Evolutionary conservation across 768 basidiomycete genomes (phyloP).

Genomic region (Tubosaeta sp.): DNA sequence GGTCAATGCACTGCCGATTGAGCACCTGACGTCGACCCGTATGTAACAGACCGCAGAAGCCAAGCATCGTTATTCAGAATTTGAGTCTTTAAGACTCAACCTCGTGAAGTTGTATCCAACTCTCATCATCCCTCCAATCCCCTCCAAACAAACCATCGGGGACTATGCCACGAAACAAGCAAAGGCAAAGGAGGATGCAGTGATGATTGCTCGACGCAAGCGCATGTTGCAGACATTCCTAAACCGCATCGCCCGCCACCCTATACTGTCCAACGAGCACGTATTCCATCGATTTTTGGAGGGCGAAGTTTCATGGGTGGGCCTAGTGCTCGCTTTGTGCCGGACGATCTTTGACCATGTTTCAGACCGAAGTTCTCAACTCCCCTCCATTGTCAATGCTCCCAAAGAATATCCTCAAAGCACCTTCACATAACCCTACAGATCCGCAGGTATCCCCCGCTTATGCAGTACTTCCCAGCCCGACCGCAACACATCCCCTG

Average conservation of each 20-base stretch:
- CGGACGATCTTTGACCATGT: constrained; percentile 4
- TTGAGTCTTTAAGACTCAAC: constrained; percentile 84
- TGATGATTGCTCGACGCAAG: constrained; percentile 87
- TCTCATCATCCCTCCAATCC: constrained; percentile 94
- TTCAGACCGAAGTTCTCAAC: constrained; percentile 84
- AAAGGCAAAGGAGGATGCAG: constrained; percentile 93
- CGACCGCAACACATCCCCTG: constrained; percentile 84
- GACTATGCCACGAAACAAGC: constrained; percentile 97
- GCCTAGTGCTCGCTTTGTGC: constrained; percentile 19
- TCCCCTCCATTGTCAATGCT: constrained; percentile 87
- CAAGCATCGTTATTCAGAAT: constrained; percentile 93
- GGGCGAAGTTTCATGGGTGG: constrained; percentile 93
- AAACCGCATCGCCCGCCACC: constrained; percentile 83
- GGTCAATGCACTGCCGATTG: constrained; percentile 1
- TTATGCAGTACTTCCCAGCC: constrained; percentile 84
- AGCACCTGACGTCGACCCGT: constrained; percentile 9
- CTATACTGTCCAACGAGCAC: constrained; percentile 94
- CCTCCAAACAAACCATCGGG: constrained; percentile 90
- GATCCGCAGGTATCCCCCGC: constrained; percentile 68
- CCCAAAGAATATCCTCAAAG: constrained; percentile 94
- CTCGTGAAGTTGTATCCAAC: constrained; percentile 91
- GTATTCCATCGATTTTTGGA: constrained; percentile 95
- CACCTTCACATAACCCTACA: constrained; percentile 92
- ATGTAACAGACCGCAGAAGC: constrained; percentile 66
- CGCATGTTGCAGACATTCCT: constrained; percentile 95